Evolutionary conservation across 2,329 filamentous ascomycete genomes (phyloP), one percentile per base, ranked within the genome.

Genomic region (Fusarium tricinctum): DNA sequence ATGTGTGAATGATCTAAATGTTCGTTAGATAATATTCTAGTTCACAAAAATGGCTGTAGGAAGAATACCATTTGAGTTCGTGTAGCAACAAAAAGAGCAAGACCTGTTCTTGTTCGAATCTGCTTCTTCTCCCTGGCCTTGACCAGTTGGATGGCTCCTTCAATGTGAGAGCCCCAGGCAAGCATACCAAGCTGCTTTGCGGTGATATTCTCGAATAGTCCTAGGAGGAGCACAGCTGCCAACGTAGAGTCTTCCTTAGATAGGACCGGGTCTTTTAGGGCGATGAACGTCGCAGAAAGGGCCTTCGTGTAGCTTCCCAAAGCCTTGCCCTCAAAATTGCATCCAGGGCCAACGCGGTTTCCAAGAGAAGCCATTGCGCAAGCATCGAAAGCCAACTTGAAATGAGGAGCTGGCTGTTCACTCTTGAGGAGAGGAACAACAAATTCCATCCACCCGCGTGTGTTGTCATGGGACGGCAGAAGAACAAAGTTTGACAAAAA

Each of bases 121-220:
- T 88, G 86, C 65, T 85, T 83, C 69, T 82, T 84, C 6, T 87
- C 86, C 45, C 88, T 83, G 12, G 84, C 82, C 73, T 85, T 87
- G 53, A 88, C 85, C 2, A 90, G 79, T 67, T 88, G 84, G 32
- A 89, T 84, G n/a, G 88, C 88, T 5, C 87, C 88, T 62, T 89
- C 85, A n/a, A 87, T 84, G 69, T 90, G 88, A 12, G 87, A 87
- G 6, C 86, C 86, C 88, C 88, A 90, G 3, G 87, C 86, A 56
- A 84, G 78, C 73, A 85, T 84, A 33, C 83, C 85, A 49, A 86
- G 77, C 52, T 85, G 82, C 59, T 83, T 85, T 14, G 85, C 84
- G 1, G 84, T 84, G 44, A 89, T 88, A 56, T 83, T 86, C 77
- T 90, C 88, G 63, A 88, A 91, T 22, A 89, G 78, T 0, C 87